These are phyloP conservation scores for Yamadazyma friedrichii DNA, from an alignment of 1,139 yeast species.

Conservation along the genomic window DNA sequence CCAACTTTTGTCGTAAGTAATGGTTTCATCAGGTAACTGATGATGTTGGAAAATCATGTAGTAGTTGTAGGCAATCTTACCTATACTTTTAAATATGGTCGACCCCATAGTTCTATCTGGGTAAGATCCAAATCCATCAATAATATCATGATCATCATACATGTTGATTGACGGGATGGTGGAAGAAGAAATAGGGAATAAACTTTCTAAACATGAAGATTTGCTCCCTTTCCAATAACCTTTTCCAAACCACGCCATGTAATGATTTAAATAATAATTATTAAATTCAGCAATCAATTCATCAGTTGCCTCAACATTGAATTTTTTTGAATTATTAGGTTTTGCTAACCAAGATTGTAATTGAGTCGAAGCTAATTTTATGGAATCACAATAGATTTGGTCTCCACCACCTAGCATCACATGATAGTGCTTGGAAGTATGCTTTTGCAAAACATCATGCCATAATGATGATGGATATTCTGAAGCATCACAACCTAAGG, in stretches of 20 bases:
- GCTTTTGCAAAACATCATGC: conserved; percentile 77
- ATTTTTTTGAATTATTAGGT: conserved; percentile 40
- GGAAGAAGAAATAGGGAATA: conserved; percentile 74
- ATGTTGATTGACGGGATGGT: conserved; percentile 83
- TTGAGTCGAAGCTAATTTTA: conserved; percentile 56
- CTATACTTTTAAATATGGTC: conserved; percentile 67
- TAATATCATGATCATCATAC: conserved; percentile 89
- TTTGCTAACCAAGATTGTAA: conserved; percentile 65
- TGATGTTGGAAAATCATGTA: conserved; percentile 93
- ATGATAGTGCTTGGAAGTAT: conserved; percentile 63
- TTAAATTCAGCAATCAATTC: conserved; percentile 56
- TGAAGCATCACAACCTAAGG: conserved; percentile 66
- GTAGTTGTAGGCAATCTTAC: conserved; percentile 76
- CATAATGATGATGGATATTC: conserved; percentile 75
- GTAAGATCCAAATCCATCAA: conserved; percentile 94
- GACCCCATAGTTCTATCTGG: conserved; percentile 69
- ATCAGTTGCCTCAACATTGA: conserved; percentile 34
- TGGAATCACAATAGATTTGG: conserved; percentile 85
- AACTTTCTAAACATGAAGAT: conserved; percentile 62
- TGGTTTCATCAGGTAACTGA: conserved; percentile 46
- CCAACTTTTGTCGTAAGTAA: conserved; percentile 56
- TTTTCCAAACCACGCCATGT: conserved; percentile 83
- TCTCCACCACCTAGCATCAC: conserved; percentile 98
- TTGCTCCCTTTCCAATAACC: conserved; percentile 78
- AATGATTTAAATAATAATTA: conserved; percentile 67